Evolutionary conservation across 768 basidiomycete species (phyloP), one percentile per base, ranked within the genome.

Genomic region (Nidularia pulvinata): DNA sequence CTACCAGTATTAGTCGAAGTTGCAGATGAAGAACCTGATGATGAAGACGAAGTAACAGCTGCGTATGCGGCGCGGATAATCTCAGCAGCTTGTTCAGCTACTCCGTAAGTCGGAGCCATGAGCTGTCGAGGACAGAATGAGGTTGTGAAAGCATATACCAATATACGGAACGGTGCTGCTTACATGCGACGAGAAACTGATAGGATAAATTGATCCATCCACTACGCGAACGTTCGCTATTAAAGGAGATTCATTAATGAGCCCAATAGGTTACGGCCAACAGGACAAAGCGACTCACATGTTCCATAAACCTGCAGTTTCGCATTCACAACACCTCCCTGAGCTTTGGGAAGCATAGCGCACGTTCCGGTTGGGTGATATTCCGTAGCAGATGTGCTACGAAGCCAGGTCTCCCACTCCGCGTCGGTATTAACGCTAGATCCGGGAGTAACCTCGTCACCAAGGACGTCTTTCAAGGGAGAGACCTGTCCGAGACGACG

Each of bases 121-220:
- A 58, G 25, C 55, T 46, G 11, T 33, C 22, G 7, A 2, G 9
- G 5, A 37, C 30, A 5, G 14, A 54, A 16, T 14, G 9, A 33
- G 7, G 32, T 13, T 11, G 33, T 32, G n/a, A 57, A 44, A 33
- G 34, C 35, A 55, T 7, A 30, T 4, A 30, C 25, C 25, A 4
- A 30, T 30, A 30, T 30, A 52, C 14, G 34, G 39, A 7, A 35
- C 9, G 19, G 13, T 30, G 14, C 11, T 7, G 56, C 61, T 36
- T 42, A 63, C 53, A 64, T 71, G 70, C 16, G 69, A 66, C 46
- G 65, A 61, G 50, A 69, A 66, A 11, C 65, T 63, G 32, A 84
- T 68, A 1, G 86, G 83, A 66, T 81, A 82, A 30, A 86, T 76
- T 1, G 79, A 82, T 10, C 83, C 71, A 59, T 85, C 83, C 10